Conservation (phyloP, 306 rosid genomes). For the Corylus heterophylla region DNA sequence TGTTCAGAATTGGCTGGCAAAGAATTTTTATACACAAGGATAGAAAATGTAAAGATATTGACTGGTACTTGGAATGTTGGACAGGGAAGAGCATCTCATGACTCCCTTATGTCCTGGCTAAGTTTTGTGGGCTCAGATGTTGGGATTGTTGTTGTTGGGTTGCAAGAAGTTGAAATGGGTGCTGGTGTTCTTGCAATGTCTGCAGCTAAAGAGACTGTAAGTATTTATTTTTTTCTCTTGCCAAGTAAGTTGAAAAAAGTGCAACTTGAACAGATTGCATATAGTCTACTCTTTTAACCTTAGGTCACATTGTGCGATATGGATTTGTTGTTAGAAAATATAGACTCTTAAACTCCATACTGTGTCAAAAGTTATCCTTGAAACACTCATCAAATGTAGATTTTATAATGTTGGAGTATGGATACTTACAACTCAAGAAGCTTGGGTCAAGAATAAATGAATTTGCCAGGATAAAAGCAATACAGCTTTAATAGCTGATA, state of each 20-base stretch:
- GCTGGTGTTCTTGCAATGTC: constrained; percentile 99
- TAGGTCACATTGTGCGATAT: neutral
- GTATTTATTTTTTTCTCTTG: constrained; percentile 31
- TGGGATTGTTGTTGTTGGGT: constrained; percentile 85
- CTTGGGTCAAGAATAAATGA: neutral
- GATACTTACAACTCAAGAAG: neutral
- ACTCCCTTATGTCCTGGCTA: constrained; percentile 89
- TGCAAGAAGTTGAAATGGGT: constrained; percentile 99
- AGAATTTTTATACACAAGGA: constrained; percentile 79
- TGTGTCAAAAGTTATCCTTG: neutral
- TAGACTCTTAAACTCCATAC: neutral
- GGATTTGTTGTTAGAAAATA: neutral
- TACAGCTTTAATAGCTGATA: neutral
- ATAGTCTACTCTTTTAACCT: neutral
- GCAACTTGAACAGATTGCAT: neutral
- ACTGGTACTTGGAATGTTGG: constrained; percentile 98
- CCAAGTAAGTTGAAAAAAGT: neutral
- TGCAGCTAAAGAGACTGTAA: constrained; percentile 97
- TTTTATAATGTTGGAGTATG: neutral
- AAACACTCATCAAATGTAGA: neutral
- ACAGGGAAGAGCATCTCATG: constrained; percentile 92
- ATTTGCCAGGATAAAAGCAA: neutral
- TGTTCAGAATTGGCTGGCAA: constrained; percentile 75
- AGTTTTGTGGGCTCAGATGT: constrained; percentile 76
- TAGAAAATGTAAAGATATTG: constrained; percentile 73